Evolutionary conservation across 306 rosid genomes (phyloP).

Genomic region (Lablab purpureus): DNA sequence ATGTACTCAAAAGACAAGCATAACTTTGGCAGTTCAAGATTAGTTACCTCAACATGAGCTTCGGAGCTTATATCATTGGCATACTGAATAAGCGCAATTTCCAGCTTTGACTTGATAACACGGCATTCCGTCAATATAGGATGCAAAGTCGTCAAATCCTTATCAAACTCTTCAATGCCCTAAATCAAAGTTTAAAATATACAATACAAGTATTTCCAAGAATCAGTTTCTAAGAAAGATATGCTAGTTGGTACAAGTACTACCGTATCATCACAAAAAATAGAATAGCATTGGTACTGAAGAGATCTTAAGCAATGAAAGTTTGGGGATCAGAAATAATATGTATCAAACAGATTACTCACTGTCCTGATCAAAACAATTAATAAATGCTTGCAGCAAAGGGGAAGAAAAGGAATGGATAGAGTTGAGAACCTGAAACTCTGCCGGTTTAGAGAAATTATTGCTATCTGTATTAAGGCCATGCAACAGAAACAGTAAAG

Average conservation of each 20-base stretch:
- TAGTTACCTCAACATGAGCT: conserved; percentile 86
- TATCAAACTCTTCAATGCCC: conserved; percentile 78
- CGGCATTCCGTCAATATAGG: conserved; percentile 92
- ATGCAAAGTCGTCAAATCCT: conserved; percentile 75
- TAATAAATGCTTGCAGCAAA: neutral
- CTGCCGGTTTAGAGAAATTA: conserved; percentile 70
- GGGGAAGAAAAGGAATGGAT: conserved; percentile 1
- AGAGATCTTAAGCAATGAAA: neutral
- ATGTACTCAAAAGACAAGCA: conserved; percentile 14
- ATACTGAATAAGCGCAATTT: conserved; percentile 83
- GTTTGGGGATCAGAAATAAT: conserved; percentile 20
- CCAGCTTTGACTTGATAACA: conserved; percentile 84
- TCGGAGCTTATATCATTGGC: conserved; percentile 95
- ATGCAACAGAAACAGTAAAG: conserved; percentile 77
- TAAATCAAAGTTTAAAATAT: conserved; percentile 36
- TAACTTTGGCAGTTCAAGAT: conserved; percentile 9
- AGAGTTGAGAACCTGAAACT: conserved; percentile 73
- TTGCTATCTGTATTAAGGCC: conserved; percentile 88
- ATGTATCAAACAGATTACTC: neutral
- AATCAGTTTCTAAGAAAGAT: conserved; percentile 22
- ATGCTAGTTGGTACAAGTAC: neutral
- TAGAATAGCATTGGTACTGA: neutral
- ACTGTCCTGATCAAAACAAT: conserved; percentile 18
- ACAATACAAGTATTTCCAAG: conserved; percentile 1
- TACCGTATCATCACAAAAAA: neutral